phyloP scores from a whole-genome alignment of 805 yeast genomes.

The Komagataella phaffii region DNA sequence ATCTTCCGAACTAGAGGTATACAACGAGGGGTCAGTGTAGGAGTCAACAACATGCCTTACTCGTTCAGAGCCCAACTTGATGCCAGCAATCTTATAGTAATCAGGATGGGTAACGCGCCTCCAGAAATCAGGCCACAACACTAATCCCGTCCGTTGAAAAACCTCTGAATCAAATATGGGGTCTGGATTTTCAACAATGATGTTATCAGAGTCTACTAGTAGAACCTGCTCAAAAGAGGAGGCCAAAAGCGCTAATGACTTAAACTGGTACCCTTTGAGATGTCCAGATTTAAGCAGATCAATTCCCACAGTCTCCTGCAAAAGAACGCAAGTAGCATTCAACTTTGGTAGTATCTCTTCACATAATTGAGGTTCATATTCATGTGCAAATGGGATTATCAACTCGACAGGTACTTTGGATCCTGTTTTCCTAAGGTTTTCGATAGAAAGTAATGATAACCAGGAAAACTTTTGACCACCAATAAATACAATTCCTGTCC shows the following conservation, averaged over 20 bases:
- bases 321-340: constrained; percentile 47
- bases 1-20: neutral
- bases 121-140: constrained; percentile 54
- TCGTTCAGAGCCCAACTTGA: constrained; percentile 16
- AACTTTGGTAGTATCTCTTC: constrained; percentile 25
- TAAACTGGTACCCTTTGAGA: constrained; percentile 35
- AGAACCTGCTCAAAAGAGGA: constrained; percentile 41
- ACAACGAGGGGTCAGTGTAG: constrained; percentile 9
- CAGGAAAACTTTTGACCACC: constrained; percentile 70
- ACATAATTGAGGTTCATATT: constrained; percentile 31
- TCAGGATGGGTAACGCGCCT: constrained; percentile 38
- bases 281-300: constrained; percentile 21
- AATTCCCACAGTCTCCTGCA: constrained; percentile 35
- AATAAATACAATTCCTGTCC: constrained; percentile 54
- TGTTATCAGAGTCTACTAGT: constrained; percentile 38
- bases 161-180: constrained; percentile 41
- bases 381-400: constrained; percentile 30
- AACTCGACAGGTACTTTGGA: constrained; percentile 35
- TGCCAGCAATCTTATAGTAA: constrained; percentile 31
- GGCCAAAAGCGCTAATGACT: constrained; percentile 32
- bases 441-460: constrained; percentile 41
- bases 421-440: constrained; percentile 30
- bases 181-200: constrained; percentile 34
- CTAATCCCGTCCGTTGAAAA: constrained; percentile 33
- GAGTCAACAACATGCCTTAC: constrained; percentile 17